Percentiles rank a stretch among this genome's conserved stretches.
phyloP scores from a whole-genome alignment of 768 basidiomycete genomes.

The Tylopilus plumbeoviolaceoides region DNA sequence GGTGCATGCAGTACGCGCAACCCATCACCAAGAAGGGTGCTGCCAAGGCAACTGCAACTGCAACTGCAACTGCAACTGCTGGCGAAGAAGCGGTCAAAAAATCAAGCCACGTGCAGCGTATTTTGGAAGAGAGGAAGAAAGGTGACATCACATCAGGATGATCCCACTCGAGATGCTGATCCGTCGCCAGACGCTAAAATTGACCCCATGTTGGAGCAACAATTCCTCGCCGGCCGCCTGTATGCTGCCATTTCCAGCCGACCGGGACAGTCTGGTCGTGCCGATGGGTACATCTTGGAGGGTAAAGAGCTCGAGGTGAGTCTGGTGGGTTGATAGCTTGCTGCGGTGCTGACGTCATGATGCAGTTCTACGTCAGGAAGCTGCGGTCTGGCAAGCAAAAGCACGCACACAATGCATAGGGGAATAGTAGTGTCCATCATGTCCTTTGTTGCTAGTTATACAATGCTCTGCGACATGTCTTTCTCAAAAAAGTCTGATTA shows the following conservation, averaged over 20 bases:
- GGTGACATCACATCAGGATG: slow-evolving; percentile 40
- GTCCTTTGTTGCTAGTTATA: neutral
- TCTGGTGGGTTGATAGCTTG: neutral
- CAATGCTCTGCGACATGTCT: slow-evolving; percentile 4
- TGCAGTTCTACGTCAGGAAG: slow-evolving; percentile 91
- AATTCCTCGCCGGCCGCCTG: slow-evolving; percentile 93
- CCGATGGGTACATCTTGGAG: slow-evolving; percentile 96
- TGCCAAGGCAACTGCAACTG: slow-evolving; percentile 49
- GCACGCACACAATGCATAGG: slow-evolving; percentile 62
- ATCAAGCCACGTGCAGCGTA: slow-evolving; percentile 88
- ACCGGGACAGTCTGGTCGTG: slow-evolving; percentile 94
- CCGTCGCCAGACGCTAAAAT: slow-evolving; percentile 72
- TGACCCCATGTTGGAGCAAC: slow-evolving; percentile 82
- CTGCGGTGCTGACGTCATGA: slow-evolving; percentile 22
- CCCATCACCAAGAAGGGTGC: slow-evolving; percentile 85
- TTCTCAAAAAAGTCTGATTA: slow-evolving; percentile 10
- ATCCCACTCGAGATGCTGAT: slow-evolving; percentile 16
- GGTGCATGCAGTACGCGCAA: slow-evolving; percentile 73
- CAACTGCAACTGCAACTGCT: slow-evolving; percentile 42
- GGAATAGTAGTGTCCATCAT: neutral
- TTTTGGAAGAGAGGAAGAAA: slow-evolving; percentile 87
- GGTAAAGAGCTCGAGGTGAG: slow-evolving; percentile 96
- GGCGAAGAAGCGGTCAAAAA: slow-evolving; percentile 65
- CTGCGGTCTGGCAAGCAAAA: slow-evolving; percentile 93
- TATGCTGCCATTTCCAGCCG: slow-evolving; percentile 92